These are phyloP conservation scores for Tetrahymena elliotti DNA, from an alignment of 73 alveolate genomes.

Conservation along the genomic window DNA sequence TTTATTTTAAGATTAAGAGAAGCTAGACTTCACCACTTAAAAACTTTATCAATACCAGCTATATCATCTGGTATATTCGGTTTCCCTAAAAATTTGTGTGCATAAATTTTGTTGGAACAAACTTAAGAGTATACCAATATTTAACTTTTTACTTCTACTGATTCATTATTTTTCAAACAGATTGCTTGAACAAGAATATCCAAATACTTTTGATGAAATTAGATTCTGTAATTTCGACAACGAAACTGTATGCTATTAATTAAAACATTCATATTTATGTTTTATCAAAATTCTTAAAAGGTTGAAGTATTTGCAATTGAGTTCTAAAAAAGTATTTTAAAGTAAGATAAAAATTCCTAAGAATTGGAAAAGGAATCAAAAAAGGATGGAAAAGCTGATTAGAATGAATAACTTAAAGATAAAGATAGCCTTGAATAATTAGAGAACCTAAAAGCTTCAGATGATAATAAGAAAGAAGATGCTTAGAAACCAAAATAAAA, in stretches of 20 bases:
- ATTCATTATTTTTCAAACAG: background rate
- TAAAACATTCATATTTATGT: background rate
- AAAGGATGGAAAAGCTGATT: background rate
- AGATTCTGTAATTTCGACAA: conserved; percentile 10
- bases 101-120: conserved; percentile 27
- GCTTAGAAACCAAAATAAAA: background rate
- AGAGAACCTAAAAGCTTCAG: background rate
- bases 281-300: background rate
- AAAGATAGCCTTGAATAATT: too few relatives aligned
- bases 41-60: conserved; percentile 47
- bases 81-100: conserved; percentile 50
- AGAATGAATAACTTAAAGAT: background rate
- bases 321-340: background rate
- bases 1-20: background rate
- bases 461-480: too few relatives aligned
- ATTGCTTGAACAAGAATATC: background rate
- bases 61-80: conserved; percentile 63
- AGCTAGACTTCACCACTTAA: conserved; percentile 10
- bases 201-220: background rate
- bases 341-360: too few relatives aligned
- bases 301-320: background rate
- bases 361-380: background rate
- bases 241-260: background rate
- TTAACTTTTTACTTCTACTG: background rate
- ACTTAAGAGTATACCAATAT: background rate